Percentiles rank a stretch among this genome's conserved stretches.
Conservation (phyloP, 148 eudicot genomes). For the Polygonum maritimum region DNA sequence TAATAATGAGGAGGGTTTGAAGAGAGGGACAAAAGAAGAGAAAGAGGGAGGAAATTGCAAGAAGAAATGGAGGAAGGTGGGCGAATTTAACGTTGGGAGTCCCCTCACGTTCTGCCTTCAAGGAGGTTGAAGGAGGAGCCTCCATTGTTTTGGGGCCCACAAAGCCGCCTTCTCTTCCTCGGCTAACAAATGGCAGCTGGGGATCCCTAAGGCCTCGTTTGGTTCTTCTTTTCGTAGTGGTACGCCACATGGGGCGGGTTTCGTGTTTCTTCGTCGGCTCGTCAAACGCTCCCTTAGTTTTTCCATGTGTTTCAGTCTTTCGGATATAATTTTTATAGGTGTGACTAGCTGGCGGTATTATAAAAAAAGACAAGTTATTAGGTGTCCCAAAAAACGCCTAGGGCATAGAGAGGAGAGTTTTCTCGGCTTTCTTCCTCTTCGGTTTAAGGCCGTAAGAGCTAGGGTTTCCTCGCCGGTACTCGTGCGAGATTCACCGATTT, state of each 20-base stretch:
- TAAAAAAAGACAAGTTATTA: too few relatives aligned
- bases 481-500: too few relatives aligned
- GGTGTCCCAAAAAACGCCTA: too few relatives aligned
- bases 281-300: not conserved
- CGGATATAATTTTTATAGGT: not conserved
- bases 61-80: not conserved
- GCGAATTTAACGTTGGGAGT: not conserved
- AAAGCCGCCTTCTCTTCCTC: not conserved
- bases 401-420: too few relatives aligned
- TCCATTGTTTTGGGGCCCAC: not conserved
- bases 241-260: not conserved
- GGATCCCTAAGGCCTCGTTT: not conserved
- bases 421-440: too few relatives aligned
- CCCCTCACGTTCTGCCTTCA: not conserved
- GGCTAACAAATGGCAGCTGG: not conserved
- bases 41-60: not conserved
- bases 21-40: conserved; percentile 6
- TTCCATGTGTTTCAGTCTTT: not conserved
- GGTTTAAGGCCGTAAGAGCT: too few relatives aligned
- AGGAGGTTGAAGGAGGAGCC: not conserved
- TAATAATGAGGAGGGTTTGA: not conserved
- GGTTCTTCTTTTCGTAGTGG: not conserved
- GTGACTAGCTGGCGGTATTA: not conserved
- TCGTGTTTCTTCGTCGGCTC: not conserved
- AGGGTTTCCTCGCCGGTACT: too few relatives aligned